Conservation (phyloP, 164 flowering plant genomes). For the Liriodendron chinense region DNA sequence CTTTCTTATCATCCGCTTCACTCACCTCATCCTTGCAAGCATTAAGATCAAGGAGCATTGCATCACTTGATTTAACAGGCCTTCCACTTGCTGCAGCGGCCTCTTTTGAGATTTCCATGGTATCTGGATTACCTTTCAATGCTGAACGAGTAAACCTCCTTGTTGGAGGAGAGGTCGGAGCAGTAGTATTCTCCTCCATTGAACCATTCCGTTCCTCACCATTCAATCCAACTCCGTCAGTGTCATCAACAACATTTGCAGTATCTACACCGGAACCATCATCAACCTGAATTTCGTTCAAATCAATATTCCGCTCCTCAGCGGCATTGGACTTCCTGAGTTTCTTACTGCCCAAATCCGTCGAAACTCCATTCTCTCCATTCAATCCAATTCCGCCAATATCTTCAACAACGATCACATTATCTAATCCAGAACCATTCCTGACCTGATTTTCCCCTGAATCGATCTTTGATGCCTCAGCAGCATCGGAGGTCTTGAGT, state of each 20-base stretch:
- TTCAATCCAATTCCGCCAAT: background rate
- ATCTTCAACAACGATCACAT: background rate
- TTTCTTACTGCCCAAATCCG: background rate
- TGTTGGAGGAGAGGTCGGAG: background rate
- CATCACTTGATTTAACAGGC: background rate
- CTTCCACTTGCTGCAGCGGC: background rate
- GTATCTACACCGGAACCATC: background rate
- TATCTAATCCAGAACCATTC: background rate
- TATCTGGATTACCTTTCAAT: constrained; percentile 5
- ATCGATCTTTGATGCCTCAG: background rate
- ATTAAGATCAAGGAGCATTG: background rate
- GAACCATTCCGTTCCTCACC: background rate
- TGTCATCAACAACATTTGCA: background rate
- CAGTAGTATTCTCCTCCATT: background rate
- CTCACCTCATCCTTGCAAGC: background rate
- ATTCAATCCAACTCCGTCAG: background rate
- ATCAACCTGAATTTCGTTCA: background rate
- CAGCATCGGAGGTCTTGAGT: background rate
- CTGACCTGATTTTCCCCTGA: background rate
- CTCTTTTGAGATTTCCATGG: background rate
- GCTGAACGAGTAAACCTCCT: constrained; percentile 14
- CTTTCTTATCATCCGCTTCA: background rate
- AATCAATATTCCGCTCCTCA: background rate
- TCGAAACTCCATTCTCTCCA: background rate
- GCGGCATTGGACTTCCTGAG: background rate